Percentiles rank a stretch among this genome's conserved stretches.
Evolutionary conservation across 1,284 basidiomycete genomes (phyloP).

Genomic region (Cutaneotrichosporon cavernicola): DNA sequence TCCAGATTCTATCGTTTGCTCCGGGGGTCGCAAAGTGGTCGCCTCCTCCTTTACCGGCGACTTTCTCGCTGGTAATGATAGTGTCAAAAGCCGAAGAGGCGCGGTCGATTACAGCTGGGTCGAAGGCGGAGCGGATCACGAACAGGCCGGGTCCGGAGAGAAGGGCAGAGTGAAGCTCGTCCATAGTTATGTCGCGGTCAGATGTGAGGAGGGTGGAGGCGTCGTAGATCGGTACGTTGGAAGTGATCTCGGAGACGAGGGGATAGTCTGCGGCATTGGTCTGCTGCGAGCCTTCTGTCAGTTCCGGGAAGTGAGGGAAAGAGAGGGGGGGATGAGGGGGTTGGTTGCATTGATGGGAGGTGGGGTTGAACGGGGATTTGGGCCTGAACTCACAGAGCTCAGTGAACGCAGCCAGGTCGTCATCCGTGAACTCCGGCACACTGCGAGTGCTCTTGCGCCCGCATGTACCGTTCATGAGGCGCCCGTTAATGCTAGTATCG

Average conservation of each 20-base stretch:
- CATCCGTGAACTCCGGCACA: background rate
- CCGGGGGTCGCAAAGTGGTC: conserved; percentile 28
- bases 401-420: conserved; percentile 11
- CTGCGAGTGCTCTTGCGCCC: background rate
- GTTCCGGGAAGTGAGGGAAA: background rate
- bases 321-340: background rate
- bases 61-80: conserved; percentile 6
- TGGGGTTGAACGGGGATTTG: no score
- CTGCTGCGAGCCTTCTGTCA: conserved; percentile 11
- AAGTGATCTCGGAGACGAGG: background rate
- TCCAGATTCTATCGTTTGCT: conserved; percentile 27
- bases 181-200: conserved; percentile 15
- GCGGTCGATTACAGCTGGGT: conserved; percentile 3
- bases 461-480: background rate
- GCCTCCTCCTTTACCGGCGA: background rate
- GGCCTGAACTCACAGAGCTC: conserved; percentile 13
- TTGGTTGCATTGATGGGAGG: background rate
- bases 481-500: background rate
- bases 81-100: background rate
- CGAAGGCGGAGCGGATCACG: conserved; percentile 10
- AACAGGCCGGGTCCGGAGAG: conserved; percentile 21
- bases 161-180: conserved; percentile 22
- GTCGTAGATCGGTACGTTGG: conserved; percentile 19
- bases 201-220: conserved; percentile 1
- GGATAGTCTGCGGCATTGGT: conserved; percentile 13